Conservation (phyloP, 495 filamentous ascomycete species). For the Hypoxylon intermedium region DNA sequence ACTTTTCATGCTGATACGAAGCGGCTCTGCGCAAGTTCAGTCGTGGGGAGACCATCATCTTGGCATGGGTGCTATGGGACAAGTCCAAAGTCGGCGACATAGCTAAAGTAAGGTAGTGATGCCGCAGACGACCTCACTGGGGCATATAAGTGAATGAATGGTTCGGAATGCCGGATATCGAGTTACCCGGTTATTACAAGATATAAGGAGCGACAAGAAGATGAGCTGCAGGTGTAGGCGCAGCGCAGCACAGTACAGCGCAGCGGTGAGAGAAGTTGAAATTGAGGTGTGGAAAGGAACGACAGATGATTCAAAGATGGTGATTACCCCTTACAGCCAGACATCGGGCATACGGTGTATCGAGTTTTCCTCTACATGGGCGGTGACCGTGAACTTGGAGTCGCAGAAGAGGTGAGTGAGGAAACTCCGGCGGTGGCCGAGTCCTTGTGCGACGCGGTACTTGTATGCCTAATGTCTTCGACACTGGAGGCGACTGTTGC, state of each 20-base stretch:
- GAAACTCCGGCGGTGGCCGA: conserved; percentile 35
- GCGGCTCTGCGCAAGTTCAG: conserved; percentile 58
- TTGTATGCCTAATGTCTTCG: conserved; percentile 39
- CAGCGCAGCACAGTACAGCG: too few species aligned
- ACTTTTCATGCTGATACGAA: conserved; percentile 58
- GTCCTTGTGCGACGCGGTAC: conserved; percentile 36
- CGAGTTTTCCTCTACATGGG: conserved; percentile 31
- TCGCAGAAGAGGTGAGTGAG: conserved; percentile 24
- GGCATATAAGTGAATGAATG: conserved; percentile 23
- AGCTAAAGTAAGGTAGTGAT: conserved; percentile 18
- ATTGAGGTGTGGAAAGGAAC: conserved; percentile 25
- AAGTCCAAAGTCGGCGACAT: conserved; percentile 61
- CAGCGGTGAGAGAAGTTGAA: conserved; percentile 16
- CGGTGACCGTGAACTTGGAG: conserved; percentile 34
- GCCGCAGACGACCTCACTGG: conserved; percentile 34
- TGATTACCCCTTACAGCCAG: conserved; percentile 41
- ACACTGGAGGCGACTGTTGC: conserved; percentile 34
- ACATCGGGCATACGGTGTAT: conserved; percentile 24
- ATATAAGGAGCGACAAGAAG: conserved; percentile 26
- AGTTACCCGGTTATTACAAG: conserved; percentile 9
- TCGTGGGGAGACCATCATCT: conserved; percentile 58
- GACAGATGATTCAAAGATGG: conserved; percentile 19
- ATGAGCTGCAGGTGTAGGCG: conserved; percentile 15
- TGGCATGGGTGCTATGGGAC: conserved; percentile 54
- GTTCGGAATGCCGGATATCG: conserved; percentile 16